phyloP scores from a whole-genome alignment of 2,329 filamentous ascomycete species.

The Stagonosporopsis rhizophila region DNA sequence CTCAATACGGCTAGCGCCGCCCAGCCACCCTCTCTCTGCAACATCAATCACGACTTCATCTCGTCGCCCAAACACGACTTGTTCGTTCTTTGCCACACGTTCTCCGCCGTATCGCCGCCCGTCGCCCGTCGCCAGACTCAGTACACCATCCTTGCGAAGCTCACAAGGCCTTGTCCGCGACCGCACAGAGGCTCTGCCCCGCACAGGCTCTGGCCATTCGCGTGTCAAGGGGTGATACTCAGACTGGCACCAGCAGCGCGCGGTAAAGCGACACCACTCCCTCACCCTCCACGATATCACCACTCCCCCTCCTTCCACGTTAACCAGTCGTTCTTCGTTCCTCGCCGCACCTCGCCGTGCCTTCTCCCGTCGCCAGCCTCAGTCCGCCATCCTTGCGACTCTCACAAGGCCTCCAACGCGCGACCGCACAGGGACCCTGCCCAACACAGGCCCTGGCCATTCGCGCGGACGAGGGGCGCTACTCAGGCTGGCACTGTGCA shows the following conservation, averaged over 20 bases:
- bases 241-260: constrained; percentile 6
- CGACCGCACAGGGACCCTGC: constrained; percentile 8
- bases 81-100: too few species aligned
- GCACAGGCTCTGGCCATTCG: constrained; percentile 19
- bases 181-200: constrained; percentile 9
- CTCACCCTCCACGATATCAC: too few species aligned
- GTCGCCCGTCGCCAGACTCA: constrained; percentile 1
- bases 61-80: too few species aligned
- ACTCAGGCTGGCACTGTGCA: constrained; percentile 14
- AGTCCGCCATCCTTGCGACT: constrained; percentile 11
- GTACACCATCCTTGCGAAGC: constrained; percentile 4
- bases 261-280: not conserved
- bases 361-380: not conserved
- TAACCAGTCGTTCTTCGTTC: too few species aligned
- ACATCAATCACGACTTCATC: too few species aligned
- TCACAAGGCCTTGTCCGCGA: constrained; percentile 1
- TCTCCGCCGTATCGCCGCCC: not conserved
- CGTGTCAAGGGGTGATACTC: constrained; percentile 22
- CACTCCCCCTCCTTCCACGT: too few species aligned
- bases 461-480: constrained; percentile 11
- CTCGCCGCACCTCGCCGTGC: not conserved
- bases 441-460: constrained; percentile 17
- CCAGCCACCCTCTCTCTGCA: too few species aligned
- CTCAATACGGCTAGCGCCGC: too few species aligned
- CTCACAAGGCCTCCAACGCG: constrained; percentile 4